A percentile compares a stretch with the other conserved stretches of the same genome.
These are phyloP conservation scores for Pleurozium schreberi DNA, from an alignment of 225 moss, liverwort and hornwort species.

Conservation along the genomic window DNA sequence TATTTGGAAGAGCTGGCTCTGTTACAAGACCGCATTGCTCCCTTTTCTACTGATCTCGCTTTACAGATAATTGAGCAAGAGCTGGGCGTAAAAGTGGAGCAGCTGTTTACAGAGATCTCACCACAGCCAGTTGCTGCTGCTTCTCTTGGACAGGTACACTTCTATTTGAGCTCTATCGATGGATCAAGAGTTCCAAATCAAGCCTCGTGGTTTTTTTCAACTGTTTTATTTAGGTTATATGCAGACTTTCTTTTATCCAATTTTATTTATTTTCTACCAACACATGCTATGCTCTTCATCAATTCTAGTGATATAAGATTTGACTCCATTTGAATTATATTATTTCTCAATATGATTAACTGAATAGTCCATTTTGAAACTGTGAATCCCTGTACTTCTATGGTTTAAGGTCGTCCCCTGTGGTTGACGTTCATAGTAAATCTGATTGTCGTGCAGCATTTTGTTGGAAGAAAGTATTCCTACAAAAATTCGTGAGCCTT, in stretches of 20 bases:
- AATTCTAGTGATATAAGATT: neutral
- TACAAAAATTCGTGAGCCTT: neutral
- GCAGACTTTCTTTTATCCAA: neutral
- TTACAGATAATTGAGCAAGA: conserved; percentile 78
- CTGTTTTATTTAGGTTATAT: neutral
- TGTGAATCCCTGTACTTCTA: neutral
- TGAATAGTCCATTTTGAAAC: neutral
- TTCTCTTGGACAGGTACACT: conserved; percentile 81
- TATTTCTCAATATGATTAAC: neutral
- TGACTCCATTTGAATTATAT: neutral
- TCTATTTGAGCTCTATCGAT: neutral
- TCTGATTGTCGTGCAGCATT: neutral
- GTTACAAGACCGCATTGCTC: conserved; percentile 92
- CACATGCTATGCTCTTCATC: neutral
- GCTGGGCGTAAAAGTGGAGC: conserved; percentile 75
- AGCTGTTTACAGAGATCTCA: conserved; percentile 83
- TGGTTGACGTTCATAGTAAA: neutral
- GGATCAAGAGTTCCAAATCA: neutral
- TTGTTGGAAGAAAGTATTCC: neutral
- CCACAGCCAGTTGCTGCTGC: conserved; percentile 90
- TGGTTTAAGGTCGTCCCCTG: neutral
- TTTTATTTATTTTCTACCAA: neutral
- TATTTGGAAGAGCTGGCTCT: conserved; percentile 74
- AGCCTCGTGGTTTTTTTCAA: neutral
- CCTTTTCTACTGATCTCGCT: conserved; percentile 79